These are phyloP conservation scores for Botryobasidium botryosum DNA, from an alignment of 768 basidiomycete genomes.

Conservation along the genomic window DNA sequence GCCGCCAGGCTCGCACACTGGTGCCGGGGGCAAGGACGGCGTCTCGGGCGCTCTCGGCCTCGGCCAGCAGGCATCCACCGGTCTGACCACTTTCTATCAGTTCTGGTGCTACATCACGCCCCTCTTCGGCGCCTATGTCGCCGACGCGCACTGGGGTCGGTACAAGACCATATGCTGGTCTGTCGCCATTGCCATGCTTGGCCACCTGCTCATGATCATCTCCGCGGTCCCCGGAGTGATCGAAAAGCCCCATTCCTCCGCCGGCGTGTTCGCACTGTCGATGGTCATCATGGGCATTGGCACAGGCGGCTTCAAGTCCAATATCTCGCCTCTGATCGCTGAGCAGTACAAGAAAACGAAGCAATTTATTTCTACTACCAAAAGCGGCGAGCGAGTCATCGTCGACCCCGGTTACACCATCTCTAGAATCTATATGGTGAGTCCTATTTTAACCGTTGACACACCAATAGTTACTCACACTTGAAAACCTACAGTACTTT, in stretches of 20 bases:
- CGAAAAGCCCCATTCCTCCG: constrained; percentile 12
- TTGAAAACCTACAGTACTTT: constrained; percentile 12
- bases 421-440: too few species aligned
- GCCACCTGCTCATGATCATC: constrained; percentile 14
- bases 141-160: constrained; percentile 16
- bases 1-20: constrained; percentile 11
- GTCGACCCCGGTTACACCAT: constrained; percentile 19
- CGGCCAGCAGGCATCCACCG: constrained; percentile 9
- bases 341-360: constrained; percentile 16
- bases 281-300: constrained; percentile 18
- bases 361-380: constrained; percentile 6
- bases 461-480: too few species aligned
- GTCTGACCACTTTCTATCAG: constrained; percentile 15
- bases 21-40: constrained; percentile 5
- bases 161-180: constrained; percentile 20
- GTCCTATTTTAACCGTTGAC: too few species aligned
- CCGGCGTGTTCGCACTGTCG: constrained; percentile 17
- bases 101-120: constrained; percentile 15
- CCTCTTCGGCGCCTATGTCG: constrained; percentile 10
- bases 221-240: constrained; percentile 16
- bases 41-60: constrained; percentile 12
- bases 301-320: constrained; percentile 16
- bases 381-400: constrained; percentile 17
- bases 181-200: constrained; percentile 16
- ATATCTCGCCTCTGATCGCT: constrained; percentile 20